Conservation (phyloP, 768 basidiomycete species). For the Podaxis rugospora region DNA sequence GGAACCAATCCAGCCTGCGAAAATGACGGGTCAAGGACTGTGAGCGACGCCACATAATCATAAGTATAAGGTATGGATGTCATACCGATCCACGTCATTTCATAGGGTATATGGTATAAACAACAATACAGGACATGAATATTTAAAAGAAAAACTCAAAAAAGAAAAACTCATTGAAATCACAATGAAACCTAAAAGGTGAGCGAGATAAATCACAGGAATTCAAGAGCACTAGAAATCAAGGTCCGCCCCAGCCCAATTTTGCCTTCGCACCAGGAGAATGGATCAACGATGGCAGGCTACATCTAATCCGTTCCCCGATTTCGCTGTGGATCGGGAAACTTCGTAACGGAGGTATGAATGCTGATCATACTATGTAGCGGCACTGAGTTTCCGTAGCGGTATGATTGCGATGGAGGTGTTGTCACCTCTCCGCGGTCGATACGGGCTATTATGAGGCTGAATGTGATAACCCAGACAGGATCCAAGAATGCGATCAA, state of each 20-base stretch:
- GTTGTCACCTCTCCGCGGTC: constrained; percentile 20
- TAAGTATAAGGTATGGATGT: no score
- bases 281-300: not conserved
- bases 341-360: constrained; percentile 25
- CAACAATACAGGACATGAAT: no score
- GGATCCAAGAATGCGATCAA: not conserved
- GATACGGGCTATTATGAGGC: constrained; percentile 25
- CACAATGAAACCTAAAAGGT: no score
- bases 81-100: no score
- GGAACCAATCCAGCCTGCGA: no score
- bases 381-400: constrained; percentile 12
- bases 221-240: not conserved
- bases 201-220: no score
- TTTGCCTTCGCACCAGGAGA: not conserved
- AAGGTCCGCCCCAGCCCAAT: not conserved
- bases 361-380: constrained; percentile 26
- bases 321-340: constrained; percentile 12
- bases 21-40: no score
- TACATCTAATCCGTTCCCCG: not conserved
- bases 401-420: constrained; percentile 1
- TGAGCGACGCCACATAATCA: no score
- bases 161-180: no score
- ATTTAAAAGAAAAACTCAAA: no score
- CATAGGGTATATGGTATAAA: no score
- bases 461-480: constrained; percentile 27